Evolutionary conservation across 2,329 filamentous ascomycete genomes (phyloP).

Genomic region (Phaeosphaeriaceae sp.): DNA sequence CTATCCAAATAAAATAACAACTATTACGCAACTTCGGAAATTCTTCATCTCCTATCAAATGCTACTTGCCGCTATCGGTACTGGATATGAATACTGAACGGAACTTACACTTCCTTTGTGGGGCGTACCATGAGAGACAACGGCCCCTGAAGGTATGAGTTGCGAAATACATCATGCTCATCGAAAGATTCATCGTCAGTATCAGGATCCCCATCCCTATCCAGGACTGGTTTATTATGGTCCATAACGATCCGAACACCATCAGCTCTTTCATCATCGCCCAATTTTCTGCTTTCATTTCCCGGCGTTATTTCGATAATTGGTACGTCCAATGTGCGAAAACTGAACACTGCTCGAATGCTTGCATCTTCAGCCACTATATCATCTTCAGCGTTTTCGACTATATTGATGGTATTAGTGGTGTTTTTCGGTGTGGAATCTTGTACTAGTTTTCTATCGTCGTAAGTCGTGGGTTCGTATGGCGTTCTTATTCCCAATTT

Average conservation of each 20-base stretch:
- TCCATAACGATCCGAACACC: constrained; percentile 1
- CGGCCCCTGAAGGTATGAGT: not conserved
- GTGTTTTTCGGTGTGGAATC: not conserved
- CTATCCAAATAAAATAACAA: no score
- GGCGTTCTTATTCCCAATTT: constrained; percentile 8
- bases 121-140: not conserved
- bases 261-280: no score
- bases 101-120: not conserved
- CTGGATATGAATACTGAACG: no score
- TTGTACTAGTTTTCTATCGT: not conserved
- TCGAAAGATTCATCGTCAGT: constrained; percentile 3
- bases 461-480: constrained; percentile 10
- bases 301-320: not conserved
- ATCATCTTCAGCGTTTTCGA: not conserved
- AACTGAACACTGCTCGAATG: not conserved
- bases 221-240: not conserved
- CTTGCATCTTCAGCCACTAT: not conserved
- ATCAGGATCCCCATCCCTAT: not conserved
- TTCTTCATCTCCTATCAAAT: no score
- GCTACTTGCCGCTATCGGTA: no score
- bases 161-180: constrained; percentile 1
- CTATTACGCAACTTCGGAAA: no score
- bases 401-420: not conserved
- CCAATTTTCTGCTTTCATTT: no score
- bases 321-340: not conserved